Percentiles rank a stretch among this genome's conserved stretches.
phyloP scores from a whole-genome alignment of 768 basidiomycete genomes.

The Termitomyces bulborhizus region DNA sequence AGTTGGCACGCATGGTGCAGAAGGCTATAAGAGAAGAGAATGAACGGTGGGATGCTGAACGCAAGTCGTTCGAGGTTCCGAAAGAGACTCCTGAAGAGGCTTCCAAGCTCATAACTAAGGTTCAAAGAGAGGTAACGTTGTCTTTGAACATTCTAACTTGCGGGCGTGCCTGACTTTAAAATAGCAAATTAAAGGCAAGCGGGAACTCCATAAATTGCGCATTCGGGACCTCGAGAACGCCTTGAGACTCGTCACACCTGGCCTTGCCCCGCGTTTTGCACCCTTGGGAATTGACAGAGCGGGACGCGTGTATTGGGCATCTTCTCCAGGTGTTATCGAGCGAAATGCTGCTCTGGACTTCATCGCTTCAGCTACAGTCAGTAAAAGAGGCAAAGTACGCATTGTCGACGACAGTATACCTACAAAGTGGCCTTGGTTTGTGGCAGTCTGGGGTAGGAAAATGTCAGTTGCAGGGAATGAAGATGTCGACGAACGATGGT shows the following conservation, averaged over 20 bases:
- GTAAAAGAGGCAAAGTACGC: conserved; percentile 32
- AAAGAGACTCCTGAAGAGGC: conserved; percentile 13
- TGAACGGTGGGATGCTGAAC: conserved; percentile 48
- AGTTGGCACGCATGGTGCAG: conserved; percentile 40
- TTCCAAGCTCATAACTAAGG: conserved; percentile 11
- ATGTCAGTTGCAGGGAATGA: conserved; percentile 23
- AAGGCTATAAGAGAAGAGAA: conserved; percentile 53
- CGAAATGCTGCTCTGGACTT: conserved; percentile 44
- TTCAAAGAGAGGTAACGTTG: conserved; percentile 6
- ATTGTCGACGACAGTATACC: conserved; percentile 38
- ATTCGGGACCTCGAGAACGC: conserved; percentile 49
- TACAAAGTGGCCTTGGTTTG: conserved; percentile 68
- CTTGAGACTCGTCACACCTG: conserved; percentile 39
- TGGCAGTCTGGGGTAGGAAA: conserved; percentile 67
- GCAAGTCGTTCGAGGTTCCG: conserved; percentile 24
- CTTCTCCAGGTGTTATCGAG: conserved; percentile 56
- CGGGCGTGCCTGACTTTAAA: neutral
- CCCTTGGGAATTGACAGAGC: conserved; percentile 65
- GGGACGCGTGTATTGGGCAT: conserved; percentile 61
- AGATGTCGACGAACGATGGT: conserved; percentile 50
- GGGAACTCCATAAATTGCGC: conserved; percentile 42
- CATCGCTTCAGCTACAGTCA: conserved; percentile 18
- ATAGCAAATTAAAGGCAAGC: conserved; percentile 41
- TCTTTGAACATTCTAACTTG: neutral
- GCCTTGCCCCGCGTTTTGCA: conserved; percentile 46